A percentile compares a stretch with the other conserved stretches of the same genome.
Evolutionary conservation across 164 flowering plant genomes (phyloP).

Genomic region (Magnolia sinica): DNA sequence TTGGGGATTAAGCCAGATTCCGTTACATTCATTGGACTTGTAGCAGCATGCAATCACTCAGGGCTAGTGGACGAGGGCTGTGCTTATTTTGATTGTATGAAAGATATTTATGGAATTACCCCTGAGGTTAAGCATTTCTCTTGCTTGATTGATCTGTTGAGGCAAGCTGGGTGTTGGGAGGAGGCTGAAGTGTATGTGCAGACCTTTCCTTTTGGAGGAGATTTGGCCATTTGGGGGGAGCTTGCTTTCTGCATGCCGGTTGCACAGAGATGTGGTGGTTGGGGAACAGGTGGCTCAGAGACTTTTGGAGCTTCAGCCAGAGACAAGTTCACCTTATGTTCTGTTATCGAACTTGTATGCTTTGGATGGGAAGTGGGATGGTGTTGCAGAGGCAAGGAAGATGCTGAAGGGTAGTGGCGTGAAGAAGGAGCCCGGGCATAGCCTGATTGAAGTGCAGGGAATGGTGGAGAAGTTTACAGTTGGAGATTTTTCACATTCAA

Average conservation of each 20-base stretch:
- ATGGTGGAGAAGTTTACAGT: slow-evolving; percentile 47
- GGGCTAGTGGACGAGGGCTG: slow-evolving; percentile 62
- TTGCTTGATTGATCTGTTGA: slow-evolving; percentile 69
- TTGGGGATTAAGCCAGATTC: slow-evolving; percentile 49
- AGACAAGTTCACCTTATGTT: slow-evolving; percentile 63
- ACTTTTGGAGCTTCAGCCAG: slow-evolving; percentile 42
- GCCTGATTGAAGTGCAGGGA: slow-evolving; percentile 57
- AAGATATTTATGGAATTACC: slow-evolving; percentile 33
- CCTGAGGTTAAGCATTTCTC: slow-evolving; percentile 56
- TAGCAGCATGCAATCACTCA: slow-evolving; percentile 68
- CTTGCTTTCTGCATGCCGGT: slow-evolving; percentile 63
- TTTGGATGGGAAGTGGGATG: slow-evolving; percentile 53
- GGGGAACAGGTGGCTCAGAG: slow-evolving; percentile 46
- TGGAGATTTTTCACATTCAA: slow-evolving; percentile 50
- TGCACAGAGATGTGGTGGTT: slow-evolving; percentile 43
- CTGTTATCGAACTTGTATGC: slow-evolving; percentile 68
- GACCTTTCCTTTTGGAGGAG: slow-evolving; percentile 31
- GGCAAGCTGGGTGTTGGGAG: slow-evolving; percentile 58
- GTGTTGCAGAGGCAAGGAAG: slow-evolving; percentile 57
- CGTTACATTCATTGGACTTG: slow-evolving; percentile 54
- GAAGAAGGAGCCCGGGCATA: slow-evolving; percentile 60
- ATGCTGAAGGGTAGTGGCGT: slow-evolving; percentile 56
- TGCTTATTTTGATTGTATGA: slow-evolving; percentile 46
- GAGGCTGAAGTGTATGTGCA: slow-evolving; percentile 52
- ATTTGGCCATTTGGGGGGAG: slow-evolving; percentile 61